phyloP scores from a whole-genome alignment of 371 early-diverging fungal species.

The Mucor irregularis region DNA sequence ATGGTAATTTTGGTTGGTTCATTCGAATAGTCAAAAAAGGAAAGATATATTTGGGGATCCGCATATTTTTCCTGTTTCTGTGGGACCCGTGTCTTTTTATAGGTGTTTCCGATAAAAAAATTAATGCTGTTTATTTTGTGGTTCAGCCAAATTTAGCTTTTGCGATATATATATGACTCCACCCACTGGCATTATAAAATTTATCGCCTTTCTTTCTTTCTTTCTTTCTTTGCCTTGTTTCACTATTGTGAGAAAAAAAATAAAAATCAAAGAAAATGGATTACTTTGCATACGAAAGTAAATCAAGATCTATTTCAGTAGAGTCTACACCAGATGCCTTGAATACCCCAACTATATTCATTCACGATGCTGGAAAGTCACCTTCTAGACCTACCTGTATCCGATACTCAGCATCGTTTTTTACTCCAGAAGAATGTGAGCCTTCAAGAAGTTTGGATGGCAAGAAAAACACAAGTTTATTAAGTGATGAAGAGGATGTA shows the following conservation, averaged over 20 bases:
- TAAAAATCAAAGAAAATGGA: constrained; percentile 8
- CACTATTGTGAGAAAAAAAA: not conserved
- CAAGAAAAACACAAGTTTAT: not conserved
- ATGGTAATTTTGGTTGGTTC: constrained; percentile 2
- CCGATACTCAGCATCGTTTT: constrained; percentile 19
- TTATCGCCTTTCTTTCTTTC: constrained; percentile 7
- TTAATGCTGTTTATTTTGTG: not conserved
- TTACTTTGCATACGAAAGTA: constrained; percentile 21
- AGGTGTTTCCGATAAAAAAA: constrained; percentile 2
- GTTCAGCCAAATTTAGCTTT: not conserved
- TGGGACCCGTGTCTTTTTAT: constrained; percentile 5
- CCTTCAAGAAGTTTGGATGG: not conserved
- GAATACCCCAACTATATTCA: constrained; percentile 16
- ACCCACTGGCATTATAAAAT: too few species aligned
- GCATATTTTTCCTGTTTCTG: not conserved
- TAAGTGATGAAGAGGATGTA: not conserved
- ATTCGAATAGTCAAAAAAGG: not conserved
- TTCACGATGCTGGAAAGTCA: constrained; percentile 17
- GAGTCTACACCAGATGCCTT: constrained; percentile 9
- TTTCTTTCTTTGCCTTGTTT: constrained; percentile 1
- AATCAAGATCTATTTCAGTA: constrained; percentile 5
- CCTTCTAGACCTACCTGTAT: constrained; percentile 16
- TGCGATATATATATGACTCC: too few species aligned
- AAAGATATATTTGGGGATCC: not conserved
- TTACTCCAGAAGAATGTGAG: not conserved